phyloP scores from a whole-genome alignment of 371 early-diverging fungal species.

The Mortierella sp. region DNA sequence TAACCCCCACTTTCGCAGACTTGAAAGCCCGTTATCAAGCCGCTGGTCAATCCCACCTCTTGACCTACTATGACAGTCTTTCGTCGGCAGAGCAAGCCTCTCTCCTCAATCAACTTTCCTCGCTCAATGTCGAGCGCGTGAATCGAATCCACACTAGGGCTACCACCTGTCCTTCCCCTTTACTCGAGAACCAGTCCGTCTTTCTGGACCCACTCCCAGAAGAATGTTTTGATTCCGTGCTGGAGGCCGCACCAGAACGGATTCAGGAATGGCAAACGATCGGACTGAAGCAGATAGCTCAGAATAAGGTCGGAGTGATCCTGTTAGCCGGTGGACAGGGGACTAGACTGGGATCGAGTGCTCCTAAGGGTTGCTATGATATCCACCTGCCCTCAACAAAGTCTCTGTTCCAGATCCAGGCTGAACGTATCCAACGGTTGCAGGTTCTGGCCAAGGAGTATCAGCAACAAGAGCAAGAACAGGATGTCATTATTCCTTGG shows the following conservation, averaged over 20 bases:
- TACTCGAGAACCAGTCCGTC: slow-evolving; percentile 54
- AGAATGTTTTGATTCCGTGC: slow-evolving; percentile 78
- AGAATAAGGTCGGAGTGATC: slow-evolving; percentile 93
- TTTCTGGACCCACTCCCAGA: slow-evolving; percentile 84
- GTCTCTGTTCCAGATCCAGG: slow-evolving; percentile 93
- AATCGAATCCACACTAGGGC: slow-evolving; percentile 85
- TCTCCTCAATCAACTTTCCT: slow-evolving; percentile 74
- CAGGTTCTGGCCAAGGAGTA: slow-evolving; percentile 76
- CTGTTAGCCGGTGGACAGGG: slow-evolving; percentile 94
- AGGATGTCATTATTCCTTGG: slow-evolving; percentile 84
- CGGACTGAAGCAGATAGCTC: slow-evolving; percentile 83
- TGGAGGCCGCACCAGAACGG: slow-evolving; percentile 68
- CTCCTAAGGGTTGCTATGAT: slow-evolving; percentile 95
- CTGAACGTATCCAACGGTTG: slow-evolving; percentile 87
- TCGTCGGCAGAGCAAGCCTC: slow-evolving; percentile 62
- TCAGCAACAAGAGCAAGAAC: slow-evolving; percentile 25
- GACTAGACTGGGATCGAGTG: slow-evolving; percentile 87
- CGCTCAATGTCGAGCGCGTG: slow-evolving; percentile 82
- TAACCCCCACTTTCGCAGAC: background rate
- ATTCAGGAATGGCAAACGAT: slow-evolving; percentile 75
- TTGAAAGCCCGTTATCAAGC: slow-evolving; percentile 64
- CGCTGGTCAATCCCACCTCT: slow-evolving; percentile 92
- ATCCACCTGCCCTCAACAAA: slow-evolving; percentile 87
- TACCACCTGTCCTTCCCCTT: slow-evolving; percentile 65
- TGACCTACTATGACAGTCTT: slow-evolving; percentile 82